Conservation (phyloP, 2,329 filamentous ascomycete species). For the Aureobasidium sp. region DNA sequence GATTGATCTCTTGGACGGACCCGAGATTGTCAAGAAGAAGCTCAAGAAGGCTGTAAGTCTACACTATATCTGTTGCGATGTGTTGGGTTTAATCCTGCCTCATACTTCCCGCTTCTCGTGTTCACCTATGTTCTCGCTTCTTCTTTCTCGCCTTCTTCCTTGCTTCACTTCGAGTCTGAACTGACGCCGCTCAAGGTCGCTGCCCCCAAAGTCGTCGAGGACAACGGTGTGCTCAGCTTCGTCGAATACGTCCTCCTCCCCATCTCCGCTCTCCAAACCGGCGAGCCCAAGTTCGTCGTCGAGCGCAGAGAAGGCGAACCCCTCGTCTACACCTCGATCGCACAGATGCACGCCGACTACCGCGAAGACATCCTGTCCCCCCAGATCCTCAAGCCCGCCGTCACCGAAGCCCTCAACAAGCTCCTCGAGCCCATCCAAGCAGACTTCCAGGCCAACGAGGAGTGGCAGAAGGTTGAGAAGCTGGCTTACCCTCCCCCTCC, state of each 20-base stretch:
- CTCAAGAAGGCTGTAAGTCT: conserved; percentile 58
- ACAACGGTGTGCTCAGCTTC: conserved; percentile 79
- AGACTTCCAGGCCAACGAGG: conserved; percentile 58
- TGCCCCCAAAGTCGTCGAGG: conserved; percentile 65
- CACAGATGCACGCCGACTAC: conserved; percentile 43
- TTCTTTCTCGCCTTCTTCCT: background rate
- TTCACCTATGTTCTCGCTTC: background rate
- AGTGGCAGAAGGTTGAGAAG: conserved; percentile 70
- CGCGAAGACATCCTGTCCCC: conserved; percentile 70
- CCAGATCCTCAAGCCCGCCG: conserved; percentile 78
- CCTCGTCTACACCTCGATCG: conserved; percentile 68
- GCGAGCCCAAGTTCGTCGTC: conserved; percentile 56
- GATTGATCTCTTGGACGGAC: conserved; percentile 69
- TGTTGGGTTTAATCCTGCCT: background rate
- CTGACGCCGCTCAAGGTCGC: too few species aligned
- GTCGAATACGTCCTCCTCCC: conserved; percentile 82
- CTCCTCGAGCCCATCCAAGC: conserved; percentile 70
- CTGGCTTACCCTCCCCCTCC: conserved; percentile 72
- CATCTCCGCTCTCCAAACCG: conserved; percentile 50
- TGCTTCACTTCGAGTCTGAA: background rate
- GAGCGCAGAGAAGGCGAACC: conserved; percentile 58
- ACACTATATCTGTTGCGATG: background rate
- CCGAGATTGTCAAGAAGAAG: conserved; percentile 71
- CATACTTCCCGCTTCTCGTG: background rate
- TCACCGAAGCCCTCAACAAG: conserved; percentile 61